Evolutionary conservation across 2,329 filamentous ascomycete species (phyloP), one percentile per base, ranked within the genome.

Genomic region (Aspergillus carbonarius): DNA sequence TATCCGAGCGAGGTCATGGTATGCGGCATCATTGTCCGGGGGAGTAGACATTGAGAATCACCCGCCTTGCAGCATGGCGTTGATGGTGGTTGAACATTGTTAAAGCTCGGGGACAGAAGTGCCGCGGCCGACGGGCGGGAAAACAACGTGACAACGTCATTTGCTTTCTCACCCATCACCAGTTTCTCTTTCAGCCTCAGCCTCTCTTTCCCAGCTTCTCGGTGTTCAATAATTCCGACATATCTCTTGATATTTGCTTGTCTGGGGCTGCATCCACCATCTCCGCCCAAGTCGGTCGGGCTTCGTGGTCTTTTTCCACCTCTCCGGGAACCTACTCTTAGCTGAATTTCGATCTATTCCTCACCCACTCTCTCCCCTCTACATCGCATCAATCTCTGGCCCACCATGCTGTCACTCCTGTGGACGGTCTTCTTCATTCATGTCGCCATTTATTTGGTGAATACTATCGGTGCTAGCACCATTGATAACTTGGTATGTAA

Each of bases 351-450:
- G 17, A 23, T 42, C 50, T 40, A 27, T 32, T 53, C 37, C 42
- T 25, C 30, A 13, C 34, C 17, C 32, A 4, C 9, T 37, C n/a
- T 30, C 20, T 44, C 27, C 23, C 50, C 25, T 32, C n/a, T n/a
- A 6, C 18, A 54, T 34, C 20, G 37, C 27, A 17, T 27, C 39
- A n/a, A 32, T 18, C 25, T 39, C 25, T 13, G 20, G 34, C 32
- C 53, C 72, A 82, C 70, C 59, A 96, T 96, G 92, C 78, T 89
- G 65, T 93, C 91, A 37, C 84, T 96, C 49, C 84, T 97, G 48
- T 80, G 96, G 62, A 79, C 89, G 42, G 85, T 97, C 57, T 92
- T 98, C 74, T 74, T 88, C 57, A 79, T 97, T 69, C 91, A 98
- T 81, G 81, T 96, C 53, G 78, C 84, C 58, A 89, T 95, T 63